Evolutionary conservation across 257 asterid genomes (phyloP).

Genomic region (Solanum rostratum): DNA sequence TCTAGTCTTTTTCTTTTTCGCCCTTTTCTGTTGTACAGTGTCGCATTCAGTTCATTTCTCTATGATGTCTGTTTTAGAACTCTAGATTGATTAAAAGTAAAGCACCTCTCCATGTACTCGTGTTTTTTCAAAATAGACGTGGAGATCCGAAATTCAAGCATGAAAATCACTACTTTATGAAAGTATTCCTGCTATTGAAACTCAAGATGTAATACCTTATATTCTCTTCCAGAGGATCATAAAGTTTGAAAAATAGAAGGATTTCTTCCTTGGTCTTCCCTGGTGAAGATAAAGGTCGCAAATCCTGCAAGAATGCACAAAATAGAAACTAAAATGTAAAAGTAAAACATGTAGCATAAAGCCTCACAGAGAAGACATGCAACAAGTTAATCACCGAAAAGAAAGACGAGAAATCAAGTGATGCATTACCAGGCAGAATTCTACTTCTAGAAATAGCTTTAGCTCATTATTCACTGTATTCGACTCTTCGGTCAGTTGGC

Average conservation of each 20-base stretch:
- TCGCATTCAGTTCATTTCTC: no score
- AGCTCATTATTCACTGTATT: slow-evolving; percentile 54
- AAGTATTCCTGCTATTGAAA: not conserved
- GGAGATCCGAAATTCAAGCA: not conserved
- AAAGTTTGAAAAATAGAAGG: slow-evolving; percentile 55
- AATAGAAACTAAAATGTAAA: not conserved
- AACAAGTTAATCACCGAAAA: not conserved
- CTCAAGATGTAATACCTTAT: slow-evolving; percentile 25
- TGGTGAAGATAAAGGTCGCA: not conserved
- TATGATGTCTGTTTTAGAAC: not conserved
- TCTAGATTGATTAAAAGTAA: not conserved
- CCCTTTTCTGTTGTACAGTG: not conserved
- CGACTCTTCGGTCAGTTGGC: slow-evolving; percentile 59
- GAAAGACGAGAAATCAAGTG: not conserved
- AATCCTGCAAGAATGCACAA: not conserved
- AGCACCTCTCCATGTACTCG: not conserved
- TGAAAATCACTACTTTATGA: not conserved
- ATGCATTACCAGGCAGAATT: slow-evolving; percentile 42
- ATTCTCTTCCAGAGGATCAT: slow-evolving; percentile 58
- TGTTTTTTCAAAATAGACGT: not conserved
- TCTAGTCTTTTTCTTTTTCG: not conserved
- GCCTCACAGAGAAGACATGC: not conserved
- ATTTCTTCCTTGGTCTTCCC: slow-evolving; percentile 40
- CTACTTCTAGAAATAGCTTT: slow-evolving; percentile 62
- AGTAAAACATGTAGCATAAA: not conserved